Evolutionary conservation across 345 rosid species (phyloP), one percentile per base, ranked within the genome.

Genomic region (Acer saccharum): DNA sequence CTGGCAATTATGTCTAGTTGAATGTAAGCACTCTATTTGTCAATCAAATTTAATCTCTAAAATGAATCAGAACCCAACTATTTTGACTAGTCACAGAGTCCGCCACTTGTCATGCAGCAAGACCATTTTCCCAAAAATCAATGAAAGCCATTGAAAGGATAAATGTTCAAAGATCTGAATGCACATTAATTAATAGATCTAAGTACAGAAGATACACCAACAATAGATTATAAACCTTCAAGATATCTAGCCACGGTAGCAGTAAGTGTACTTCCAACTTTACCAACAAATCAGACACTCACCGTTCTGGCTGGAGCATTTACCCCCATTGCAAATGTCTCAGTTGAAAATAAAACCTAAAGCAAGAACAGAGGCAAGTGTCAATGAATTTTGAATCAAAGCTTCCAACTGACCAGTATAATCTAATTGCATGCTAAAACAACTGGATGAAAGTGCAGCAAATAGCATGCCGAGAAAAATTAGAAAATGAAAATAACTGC

Each of bases 281-380:
- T 39, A 63, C 16, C 69, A 48, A 52, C 18, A 29, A 18, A 52
- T 73, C 75, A 75, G 65, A 76, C 65, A 83, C 96, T 88, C 78
- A 92, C 99, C 80, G 98, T 95, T 87, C 99, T 90, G 27, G 99
- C 99, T 4, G 99, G 99, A 81, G 99, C 99, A 81, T 95, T 95
- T 61, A 95, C 99, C 72, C 99, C 99, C 99, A 95, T 95, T 32
- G 99, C 98, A 85, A 95, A 95, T 81, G 98, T 95, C 89, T 95
- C 99, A 1, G 99, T 95, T 77, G 99, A 94, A 87, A 95, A 95
- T 77, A 95, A 82, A 65, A 95, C 93, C 99, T 95, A 78, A 44
- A 82, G 69, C 68, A 78, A 75, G 76, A 88, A 77, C 57, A 82
- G 25, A 71, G 60, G 71, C 32, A 70, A 55, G 61, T 67, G 73